phyloP scores from a whole-genome alignment of 78 protist genomes.

The Chrysochromulina tobinii region DNA sequence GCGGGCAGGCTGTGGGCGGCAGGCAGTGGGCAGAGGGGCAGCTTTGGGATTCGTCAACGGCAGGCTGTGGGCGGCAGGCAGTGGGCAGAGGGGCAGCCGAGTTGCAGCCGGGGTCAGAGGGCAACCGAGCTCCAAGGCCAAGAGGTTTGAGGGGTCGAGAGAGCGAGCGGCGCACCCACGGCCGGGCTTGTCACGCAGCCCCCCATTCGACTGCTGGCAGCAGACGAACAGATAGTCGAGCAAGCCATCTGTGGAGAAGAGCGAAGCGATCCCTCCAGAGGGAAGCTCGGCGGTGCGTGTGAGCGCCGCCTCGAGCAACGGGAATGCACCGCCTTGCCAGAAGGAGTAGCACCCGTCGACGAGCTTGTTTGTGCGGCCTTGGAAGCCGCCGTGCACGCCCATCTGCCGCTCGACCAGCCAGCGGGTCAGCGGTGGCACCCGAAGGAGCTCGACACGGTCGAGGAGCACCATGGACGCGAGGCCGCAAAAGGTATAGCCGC shows the following conservation, averaged over 20 bases:
- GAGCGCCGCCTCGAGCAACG: not conserved
- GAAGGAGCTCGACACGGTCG: not conserved
- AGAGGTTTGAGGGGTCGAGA: no score
- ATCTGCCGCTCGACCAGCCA: slow-evolving; percentile 89
- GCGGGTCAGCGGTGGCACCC: slow-evolving; percentile 3
- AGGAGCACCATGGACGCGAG: not conserved
- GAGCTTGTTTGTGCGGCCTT: slow-evolving; percentile 96
- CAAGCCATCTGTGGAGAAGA: slow-evolving; percentile 27
- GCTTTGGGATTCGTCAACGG: no score
- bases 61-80: no score
- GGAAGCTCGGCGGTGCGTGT: not conserved
- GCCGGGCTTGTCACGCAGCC: slow-evolving; percentile 88
- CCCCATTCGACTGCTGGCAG: slow-evolving; percentile 76
- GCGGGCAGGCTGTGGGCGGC: no score
- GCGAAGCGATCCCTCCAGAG: not conserved
- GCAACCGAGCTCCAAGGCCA: no score
- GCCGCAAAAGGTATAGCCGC: slow-evolving; percentile 98
- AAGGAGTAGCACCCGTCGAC: slow-evolving; percentile 96
- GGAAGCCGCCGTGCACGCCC: slow-evolving; percentile 92
- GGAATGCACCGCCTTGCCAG: slow-evolving; percentile 88
- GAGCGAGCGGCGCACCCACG: not conserved
- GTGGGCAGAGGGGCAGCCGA: no score
- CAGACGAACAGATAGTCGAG: slow-evolving; percentile 75
- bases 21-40: no score
- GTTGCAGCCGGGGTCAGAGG: no score